A percentile compares a stretch with the other conserved stretches of the same genome.
Conservation (phyloP, 305 asterid species). For the Solanum hybrid region DNA sequence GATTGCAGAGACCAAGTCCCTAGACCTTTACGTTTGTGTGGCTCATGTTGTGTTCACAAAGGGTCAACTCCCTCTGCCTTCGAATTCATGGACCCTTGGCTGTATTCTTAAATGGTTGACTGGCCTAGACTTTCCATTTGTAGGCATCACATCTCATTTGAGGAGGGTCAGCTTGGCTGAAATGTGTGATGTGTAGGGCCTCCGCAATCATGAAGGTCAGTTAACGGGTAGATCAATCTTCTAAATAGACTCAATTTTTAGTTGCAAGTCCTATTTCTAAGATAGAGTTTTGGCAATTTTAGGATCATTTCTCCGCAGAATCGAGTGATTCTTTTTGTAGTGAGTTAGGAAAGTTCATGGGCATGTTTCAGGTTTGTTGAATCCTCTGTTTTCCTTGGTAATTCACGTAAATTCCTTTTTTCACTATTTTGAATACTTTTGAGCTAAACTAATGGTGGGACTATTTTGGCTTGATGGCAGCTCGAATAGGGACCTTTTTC, state of each 20-base stretch:
- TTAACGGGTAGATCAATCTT: too few species aligned
- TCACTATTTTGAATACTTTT: neutral
- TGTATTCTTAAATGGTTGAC: too few species aligned
- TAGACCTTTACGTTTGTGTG: too few species aligned
- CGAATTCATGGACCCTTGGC: too few species aligned
- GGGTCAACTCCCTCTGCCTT: too few species aligned
- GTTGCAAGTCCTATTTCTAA: too few species aligned
- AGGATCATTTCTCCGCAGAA: neutral
- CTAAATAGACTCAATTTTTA: too few species aligned
- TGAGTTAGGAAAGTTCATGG: neutral
- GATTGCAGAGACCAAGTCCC: too few species aligned
- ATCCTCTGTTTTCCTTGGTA: neutral
- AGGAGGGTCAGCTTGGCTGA: too few species aligned
- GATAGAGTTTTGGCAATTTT: neutral
- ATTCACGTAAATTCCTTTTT: neutral
- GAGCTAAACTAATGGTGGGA: neutral
- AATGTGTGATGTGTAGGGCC: neutral
- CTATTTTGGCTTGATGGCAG: neutral
- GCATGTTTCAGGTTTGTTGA: neutral
- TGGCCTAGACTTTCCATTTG: too few species aligned
- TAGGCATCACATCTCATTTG: too few species aligned
- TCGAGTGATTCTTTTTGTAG: neutral
- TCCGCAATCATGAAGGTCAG: neutral
- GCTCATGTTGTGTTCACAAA: too few species aligned
- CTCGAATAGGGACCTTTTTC: neutral